Evolutionary conservation across 2,329 filamentous ascomycete genomes (phyloP), one percentile per base, ranked within the genome.

Genomic region (Zymoseptoria ardabiliae): DNA sequence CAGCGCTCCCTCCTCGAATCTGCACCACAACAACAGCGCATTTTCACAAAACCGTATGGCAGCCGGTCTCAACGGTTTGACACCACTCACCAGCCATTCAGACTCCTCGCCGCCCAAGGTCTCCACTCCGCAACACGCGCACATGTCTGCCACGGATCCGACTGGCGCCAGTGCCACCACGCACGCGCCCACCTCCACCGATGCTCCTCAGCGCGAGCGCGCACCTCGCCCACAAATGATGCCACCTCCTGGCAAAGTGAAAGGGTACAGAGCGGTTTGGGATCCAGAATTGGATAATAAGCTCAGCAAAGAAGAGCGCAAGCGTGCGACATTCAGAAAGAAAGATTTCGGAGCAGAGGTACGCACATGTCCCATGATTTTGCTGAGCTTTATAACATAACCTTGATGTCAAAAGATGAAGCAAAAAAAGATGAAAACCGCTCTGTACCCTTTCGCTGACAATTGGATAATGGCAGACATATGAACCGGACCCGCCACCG

Each of bases 1-100:
- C 59, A 91, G 86, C 76, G 84, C 85, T 57, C 81, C 82, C 55
- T 90, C 87, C 51, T 90, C 90, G 57, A 79, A 88, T 65, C 89
- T 89, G 75, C 89, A 85, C 67, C 76, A 77, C 66, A 76, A 78
- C 64, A 72, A 78, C 60, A 75, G 78, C 58, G 73, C 77, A 68
- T 72, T 78, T 68, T 84, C 83, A 72, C 76, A 81, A 71, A 82
- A 82, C 67, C 23, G 81, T 71, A 80, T 81, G 65, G 73, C 78
- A 63, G 78, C 78, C 63, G 78, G 80, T 72, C 68, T 77, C 71
- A 78, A 79, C 69, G 82, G 80, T 62, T 76, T 86, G 56, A 88
- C 86, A 21, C 86, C 86, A 61, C 77, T 88, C 70, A 88, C 85
- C 65, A 68, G 61, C 63, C 85, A 83, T 69, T 77, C 81, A 72